Base-by-base conservation (phyloP, 805 yeast genomes). In the Wickerhamomyces strasburgensis region DNA sequence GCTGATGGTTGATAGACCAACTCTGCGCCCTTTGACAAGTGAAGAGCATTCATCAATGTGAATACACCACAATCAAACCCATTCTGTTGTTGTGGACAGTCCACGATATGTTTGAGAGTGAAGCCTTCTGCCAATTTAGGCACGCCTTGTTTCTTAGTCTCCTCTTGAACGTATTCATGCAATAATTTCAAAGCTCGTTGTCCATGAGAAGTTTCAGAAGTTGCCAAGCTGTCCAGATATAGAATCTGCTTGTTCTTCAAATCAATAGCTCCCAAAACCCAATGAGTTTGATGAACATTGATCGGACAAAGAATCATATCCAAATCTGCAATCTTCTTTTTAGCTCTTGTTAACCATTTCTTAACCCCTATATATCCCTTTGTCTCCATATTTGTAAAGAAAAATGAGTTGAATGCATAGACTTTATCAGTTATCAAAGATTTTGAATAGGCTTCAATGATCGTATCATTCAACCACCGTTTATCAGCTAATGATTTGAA, bases 1-100 rank as follows among this genome's bases (percentile, higher is more conserved):
- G 87, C 95, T 6, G 64, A 60, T 48, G 83, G 89, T 6, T 74
- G 55, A 49, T 78, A 90, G 3, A 59, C 52, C 27, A 85, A 60
- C 0, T 68, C 68, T 18, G 58, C 56, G 5, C 67, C 72, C 25
- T 74, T 62, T 0, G 89, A 62, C 29, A 86, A 49, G 31, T 71
- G 79, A 33, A 77, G 72, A 1, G 84, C 85, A 32, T 79, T 81
- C 38, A 88, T 75, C 58, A 97, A 83, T 3, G 94, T 74, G 54
- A 89, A 93, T 2, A 90, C 95, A 6, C 98, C 98, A 65, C 98
- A 93, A 59, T 93, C 98, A 48, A 57, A 85, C 0, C 97, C 97
- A 54, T 93, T 93, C 19, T 70, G 65, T 56, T 93, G 98, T 47
- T 81, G 85, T 1, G 98, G 98, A 29, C 89, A 70, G n/a, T 61